phyloP scores from a whole-genome alignment of 73 alveolate species.

The Tetrahymena borealis region DNA sequence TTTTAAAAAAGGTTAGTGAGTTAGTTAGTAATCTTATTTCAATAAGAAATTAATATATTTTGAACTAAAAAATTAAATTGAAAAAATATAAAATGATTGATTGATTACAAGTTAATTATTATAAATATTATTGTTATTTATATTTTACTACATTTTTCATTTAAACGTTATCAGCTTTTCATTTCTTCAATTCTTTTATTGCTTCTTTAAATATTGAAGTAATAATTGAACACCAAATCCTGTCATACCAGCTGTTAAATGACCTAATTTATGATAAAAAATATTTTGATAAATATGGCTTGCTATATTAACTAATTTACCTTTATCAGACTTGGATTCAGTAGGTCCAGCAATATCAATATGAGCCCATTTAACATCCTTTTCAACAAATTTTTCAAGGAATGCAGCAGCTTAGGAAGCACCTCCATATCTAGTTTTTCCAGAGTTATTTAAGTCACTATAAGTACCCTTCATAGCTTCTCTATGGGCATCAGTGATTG shows the following conservation, averaged over 20 bases:
- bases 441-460: slow-evolving; percentile 40
- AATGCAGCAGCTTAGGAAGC: slow-evolving; percentile 77
- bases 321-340: slow-evolving; percentile 38
- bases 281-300: background rate
- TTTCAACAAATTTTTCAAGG: slow-evolving; percentile 62
- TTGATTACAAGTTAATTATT: too few relatives aligned
- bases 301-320: slow-evolving; percentile 11
- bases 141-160: too few relatives aligned
- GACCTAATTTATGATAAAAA: background rate
- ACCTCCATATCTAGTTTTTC: slow-evolving; percentile 70
- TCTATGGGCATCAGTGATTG: slow-evolving; percentile 67
- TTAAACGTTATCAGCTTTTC: too few relatives aligned
- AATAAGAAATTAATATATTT: too few relatives aligned
- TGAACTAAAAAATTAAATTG: too few relatives aligned
- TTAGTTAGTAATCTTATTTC: too few relatives aligned
- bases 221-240: too few relatives aligned
- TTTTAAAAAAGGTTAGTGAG: too few relatives aligned
- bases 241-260: background rate
- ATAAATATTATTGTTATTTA: too few relatives aligned
- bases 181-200: too few relatives aligned
- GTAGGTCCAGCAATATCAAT: slow-evolving; percentile 95
- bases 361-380: slow-evolving; percentile 74
- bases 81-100: too few relatives aligned
- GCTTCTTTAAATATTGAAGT: too few relatives aligned
- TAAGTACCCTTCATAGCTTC: slow-evolving; percentile 56